These are phyloP conservation scores for Kluyveromyces starmeri DNA, from an alignment of 805 yeast species.

Conservation along the genomic window DNA sequence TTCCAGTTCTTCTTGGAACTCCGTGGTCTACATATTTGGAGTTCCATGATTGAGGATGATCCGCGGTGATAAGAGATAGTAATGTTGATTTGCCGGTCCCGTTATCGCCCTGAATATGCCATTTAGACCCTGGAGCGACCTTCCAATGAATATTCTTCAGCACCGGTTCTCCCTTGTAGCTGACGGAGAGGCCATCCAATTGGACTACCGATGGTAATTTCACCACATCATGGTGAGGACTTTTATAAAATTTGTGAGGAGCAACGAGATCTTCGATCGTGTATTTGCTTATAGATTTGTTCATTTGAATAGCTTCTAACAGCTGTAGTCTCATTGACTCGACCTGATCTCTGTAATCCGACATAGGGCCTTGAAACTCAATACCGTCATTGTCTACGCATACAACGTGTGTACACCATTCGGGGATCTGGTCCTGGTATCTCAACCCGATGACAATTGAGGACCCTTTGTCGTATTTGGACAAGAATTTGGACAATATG, in stretches of 20 bases:
- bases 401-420: conserved; percentile 70
- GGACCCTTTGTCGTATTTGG: conserved; percentile 11
- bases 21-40: conserved; percentile 57
- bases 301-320: background rate
- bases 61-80: conserved; percentile 77
- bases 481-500: conserved; percentile 40
- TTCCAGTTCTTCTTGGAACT: conserved; percentile 59
- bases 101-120: conserved; percentile 86
- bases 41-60: conserved; percentile 96
- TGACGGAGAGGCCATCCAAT: conserved; percentile 53
- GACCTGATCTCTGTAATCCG: conserved; percentile 18
- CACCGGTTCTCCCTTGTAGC: conserved; percentile 55
- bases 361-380: conserved; percentile 37
- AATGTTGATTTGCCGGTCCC: conserved; percentile 93
- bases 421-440: conserved; percentile 65
- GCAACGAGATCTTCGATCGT: conserved; percentile 17
- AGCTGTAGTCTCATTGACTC: conserved; percentile 14
- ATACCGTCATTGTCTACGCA: conserved; percentile 50
- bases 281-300: conserved; percentile 4
- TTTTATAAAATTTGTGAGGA: conserved; percentile 17
- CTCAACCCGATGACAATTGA: conserved; percentile 70
- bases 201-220: conserved; percentile 33
- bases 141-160: conserved; percentile 56
- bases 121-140: conserved; percentile 61
- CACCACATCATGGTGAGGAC: conserved; percentile 9